Evolutionary conservation across 768 basidiomycete species (phyloP).

Genomic region (Phaffia australis): DNA sequence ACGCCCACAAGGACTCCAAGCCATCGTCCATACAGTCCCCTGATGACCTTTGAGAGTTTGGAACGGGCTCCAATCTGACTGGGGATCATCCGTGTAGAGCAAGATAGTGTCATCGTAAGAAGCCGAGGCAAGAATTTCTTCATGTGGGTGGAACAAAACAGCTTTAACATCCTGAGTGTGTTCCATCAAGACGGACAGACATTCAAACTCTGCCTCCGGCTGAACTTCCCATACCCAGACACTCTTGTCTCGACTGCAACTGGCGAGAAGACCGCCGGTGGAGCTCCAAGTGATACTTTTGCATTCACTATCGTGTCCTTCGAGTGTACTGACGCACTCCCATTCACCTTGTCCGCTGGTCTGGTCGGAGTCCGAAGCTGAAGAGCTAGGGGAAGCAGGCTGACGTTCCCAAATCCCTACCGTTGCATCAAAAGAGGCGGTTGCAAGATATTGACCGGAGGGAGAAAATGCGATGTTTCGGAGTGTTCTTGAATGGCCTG

Average conservation of each 20-base stretch:
- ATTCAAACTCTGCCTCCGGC: slow-evolving; percentile 87
- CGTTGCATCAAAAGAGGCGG: slow-evolving; percentile 86
- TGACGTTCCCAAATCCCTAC: slow-evolving; percentile 79
- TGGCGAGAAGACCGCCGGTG: slow-evolving; percentile 72
- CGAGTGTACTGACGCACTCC: slow-evolving; percentile 76
- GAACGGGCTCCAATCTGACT: slow-evolving; percentile 87
- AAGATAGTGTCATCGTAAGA: slow-evolving; percentile 97
- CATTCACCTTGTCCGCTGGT: slow-evolving; percentile 61
- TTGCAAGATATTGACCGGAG: slow-evolving; percentile 71
- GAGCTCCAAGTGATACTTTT: slow-evolving; percentile 77
- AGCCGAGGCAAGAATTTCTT: slow-evolving; percentile 94
- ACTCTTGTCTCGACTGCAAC: slow-evolving; percentile 89
- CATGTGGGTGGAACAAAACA: slow-evolving; percentile 86
- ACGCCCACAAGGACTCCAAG: slow-evolving; percentile 62
- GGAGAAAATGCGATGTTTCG: slow-evolving; percentile 80
- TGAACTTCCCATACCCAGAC: slow-evolving; percentile 99
- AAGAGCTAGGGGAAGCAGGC: not conserved
- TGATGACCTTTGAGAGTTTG: slow-evolving; percentile 66
- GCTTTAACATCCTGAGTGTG: slow-evolving; percentile 93
- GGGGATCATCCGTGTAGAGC: slow-evolving; percentile 82
- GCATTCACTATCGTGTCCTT: slow-evolving; percentile 93
- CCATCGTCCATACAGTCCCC: slow-evolving; percentile 84
- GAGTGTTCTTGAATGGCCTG: slow-evolving; percentile 79
- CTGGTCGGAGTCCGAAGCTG: slow-evolving; percentile 30
- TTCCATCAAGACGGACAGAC: slow-evolving; percentile 89